Evolutionary conservation across 129 eudicot species (phyloP).

Genomic region (Centaurea solstitialis): DNA sequence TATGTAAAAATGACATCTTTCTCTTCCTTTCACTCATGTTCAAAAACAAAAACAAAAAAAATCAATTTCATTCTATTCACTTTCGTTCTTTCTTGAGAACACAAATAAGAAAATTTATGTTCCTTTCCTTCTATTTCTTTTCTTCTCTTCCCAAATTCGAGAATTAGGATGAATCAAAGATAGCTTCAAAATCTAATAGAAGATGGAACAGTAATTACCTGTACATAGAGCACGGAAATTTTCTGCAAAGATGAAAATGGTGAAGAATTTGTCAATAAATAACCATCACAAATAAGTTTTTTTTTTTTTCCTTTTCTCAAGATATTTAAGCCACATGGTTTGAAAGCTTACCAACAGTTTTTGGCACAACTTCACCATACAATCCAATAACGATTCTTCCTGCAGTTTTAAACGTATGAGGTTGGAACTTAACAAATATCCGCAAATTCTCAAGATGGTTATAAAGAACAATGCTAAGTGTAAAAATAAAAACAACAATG

Average conservation of each 20-base stretch:
- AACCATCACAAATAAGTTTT: neutral
- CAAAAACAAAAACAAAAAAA: no score
- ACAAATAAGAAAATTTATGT: no score
- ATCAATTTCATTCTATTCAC: no score
- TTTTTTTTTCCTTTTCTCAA: neutral
- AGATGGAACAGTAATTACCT: slow-evolving; percentile 45
- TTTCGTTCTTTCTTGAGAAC: no score
- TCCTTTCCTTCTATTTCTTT: no score
- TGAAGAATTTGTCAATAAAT: slow-evolving; percentile 1
- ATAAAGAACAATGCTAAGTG: neutral
- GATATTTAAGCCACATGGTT: slow-evolving; percentile 1
- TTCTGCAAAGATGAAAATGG: slow-evolving; percentile 51
- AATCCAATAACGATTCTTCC: slow-evolving; percentile 92
- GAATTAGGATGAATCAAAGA: neutral
- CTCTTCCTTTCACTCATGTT: no score
- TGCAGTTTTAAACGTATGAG: slow-evolving; percentile 22
- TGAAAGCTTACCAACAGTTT: slow-evolving; percentile 64
- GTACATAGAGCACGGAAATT: slow-evolving; percentile 86
- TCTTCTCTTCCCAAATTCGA: no score
- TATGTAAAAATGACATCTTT: no score
- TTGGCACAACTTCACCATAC: slow-evolving; percentile 83
- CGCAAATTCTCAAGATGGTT: neutral
- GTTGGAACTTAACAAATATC: slow-evolving; percentile 10
- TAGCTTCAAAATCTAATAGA: neutral
- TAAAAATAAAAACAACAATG: no score